Conservation (phyloP, 2,329 filamentous ascomycete species). For the Cryphonectria japonica region DNA sequence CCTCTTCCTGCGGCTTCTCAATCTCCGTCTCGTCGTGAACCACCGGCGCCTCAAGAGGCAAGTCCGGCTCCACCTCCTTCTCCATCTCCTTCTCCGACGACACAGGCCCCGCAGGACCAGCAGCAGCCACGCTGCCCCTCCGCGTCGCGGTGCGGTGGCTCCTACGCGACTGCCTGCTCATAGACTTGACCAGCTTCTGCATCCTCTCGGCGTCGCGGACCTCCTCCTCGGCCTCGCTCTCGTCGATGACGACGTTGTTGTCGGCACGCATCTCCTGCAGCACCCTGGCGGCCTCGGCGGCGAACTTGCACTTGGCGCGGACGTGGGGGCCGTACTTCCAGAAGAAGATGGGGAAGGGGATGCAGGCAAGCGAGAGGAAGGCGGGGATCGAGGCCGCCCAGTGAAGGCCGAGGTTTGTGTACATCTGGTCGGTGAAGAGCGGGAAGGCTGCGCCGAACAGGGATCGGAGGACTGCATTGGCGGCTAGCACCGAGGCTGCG, state of each 20-base stretch:
- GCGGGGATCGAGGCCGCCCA: slow-evolving; percentile 43
- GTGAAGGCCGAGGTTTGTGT: slow-evolving; percentile 26
- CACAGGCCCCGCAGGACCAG: neutral
- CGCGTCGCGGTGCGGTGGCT: slow-evolving; percentile 15
- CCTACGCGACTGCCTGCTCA: slow-evolving; percentile 25
- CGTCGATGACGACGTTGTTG: slow-evolving; percentile 21
- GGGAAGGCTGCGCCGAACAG: slow-evolving; percentile 62
- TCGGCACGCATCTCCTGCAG: slow-evolving; percentile 26
- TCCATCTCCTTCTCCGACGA: no score
- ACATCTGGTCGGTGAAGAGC: slow-evolving; percentile 51
- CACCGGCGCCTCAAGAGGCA: neutral
- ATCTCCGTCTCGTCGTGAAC: neutral
- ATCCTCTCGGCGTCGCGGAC: slow-evolving; percentile 23
- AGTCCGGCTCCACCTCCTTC: neutral
- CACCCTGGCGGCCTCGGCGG: slow-evolving; percentile 27
- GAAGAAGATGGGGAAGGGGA: slow-evolving; percentile 44
- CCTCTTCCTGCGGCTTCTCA: slow-evolving; percentile 13
- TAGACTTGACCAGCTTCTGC: slow-evolving; percentile 27
- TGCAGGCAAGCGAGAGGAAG: slow-evolving; percentile 45
- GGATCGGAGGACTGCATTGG: slow-evolving; percentile 59
- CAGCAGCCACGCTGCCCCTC: slow-evolving; percentile 1
- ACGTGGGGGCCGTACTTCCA: slow-evolving; percentile 44
- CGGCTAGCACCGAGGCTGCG: slow-evolving; percentile 61
- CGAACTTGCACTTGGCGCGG: slow-evolving; percentile 40
- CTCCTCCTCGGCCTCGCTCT: slow-evolving; percentile 28